Conservation (phyloP, 768 basidiomycete genomes). For the Leccinum disarticulatum region DNA sequence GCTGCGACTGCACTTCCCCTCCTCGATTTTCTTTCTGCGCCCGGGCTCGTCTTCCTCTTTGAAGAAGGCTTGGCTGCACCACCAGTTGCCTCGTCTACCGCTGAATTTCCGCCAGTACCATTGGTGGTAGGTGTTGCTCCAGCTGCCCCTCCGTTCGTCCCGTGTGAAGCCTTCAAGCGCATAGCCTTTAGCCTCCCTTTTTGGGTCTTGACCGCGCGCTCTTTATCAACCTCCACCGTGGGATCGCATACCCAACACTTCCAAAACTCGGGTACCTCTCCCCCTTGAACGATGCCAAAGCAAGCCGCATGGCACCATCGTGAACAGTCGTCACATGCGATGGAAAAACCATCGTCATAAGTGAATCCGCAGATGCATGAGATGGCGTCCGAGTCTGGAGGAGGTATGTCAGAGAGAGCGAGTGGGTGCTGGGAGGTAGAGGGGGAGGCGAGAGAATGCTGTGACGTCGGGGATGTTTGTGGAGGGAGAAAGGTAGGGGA, state of each 20-base stretch:
- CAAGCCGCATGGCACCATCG: slow-evolving; percentile 87
- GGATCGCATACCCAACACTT: slow-evolving; percentile 70
- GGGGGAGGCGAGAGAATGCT: slow-evolving; percentile 18
- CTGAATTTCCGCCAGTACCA: slow-evolving; percentile 12
- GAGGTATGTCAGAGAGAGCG: slow-evolving; percentile 18
- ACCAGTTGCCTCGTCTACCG: slow-evolving; percentile 18
- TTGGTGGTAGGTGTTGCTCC: slow-evolving; percentile 20
- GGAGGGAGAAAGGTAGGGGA: slow-evolving; percentile 19
- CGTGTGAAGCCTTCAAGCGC: slow-evolving; percentile 29
- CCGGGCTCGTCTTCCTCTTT: slow-evolving; percentile 38
- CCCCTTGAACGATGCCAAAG: slow-evolving; percentile 57
- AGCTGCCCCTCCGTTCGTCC: slow-evolving; percentile 18
- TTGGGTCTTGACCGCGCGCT: slow-evolving; percentile 48
- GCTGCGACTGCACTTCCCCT: slow-evolving; percentile 36
- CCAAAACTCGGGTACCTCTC: slow-evolving; percentile 70
- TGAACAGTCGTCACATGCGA: slow-evolving; percentile 80
- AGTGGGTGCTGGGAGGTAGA: slow-evolving; percentile 24
- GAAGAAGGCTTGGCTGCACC: slow-evolving; percentile 27
- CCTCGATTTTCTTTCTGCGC: slow-evolving; percentile 40
- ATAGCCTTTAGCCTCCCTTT: slow-evolving; percentile 37
- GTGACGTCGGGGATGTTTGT: slow-evolving; percentile 15
- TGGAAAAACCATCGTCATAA: slow-evolving; percentile 81
- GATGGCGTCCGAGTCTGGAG: slow-evolving; percentile 47
- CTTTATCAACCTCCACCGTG: slow-evolving; percentile 42
- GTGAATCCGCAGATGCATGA: slow-evolving; percentile 73